Evolutionary conservation across 2,329 filamentous ascomycete genomes (phyloP), one percentile per base, ranked within the genome.

Genomic region (Microdochium bolleyi): DNA sequence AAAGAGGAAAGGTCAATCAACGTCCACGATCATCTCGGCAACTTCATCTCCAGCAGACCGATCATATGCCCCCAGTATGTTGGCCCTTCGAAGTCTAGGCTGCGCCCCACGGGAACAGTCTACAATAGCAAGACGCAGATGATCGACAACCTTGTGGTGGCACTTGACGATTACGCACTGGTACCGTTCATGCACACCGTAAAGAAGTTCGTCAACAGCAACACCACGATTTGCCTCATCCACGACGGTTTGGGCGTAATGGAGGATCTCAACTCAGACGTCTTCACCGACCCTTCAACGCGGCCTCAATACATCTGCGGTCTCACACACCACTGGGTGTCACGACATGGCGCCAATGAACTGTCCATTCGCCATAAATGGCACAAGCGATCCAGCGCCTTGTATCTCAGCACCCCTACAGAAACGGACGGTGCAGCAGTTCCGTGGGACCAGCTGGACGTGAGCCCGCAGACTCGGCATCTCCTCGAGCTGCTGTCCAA

Each of bases 221-320:
- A 82, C 25, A 89, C 87, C 1, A 88, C 89, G 0, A 78, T 96
- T 8, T 83, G 88, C 54, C 79, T 95, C 52, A 67, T 95, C 53
- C 87, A 90, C 53, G 88, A 92, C 56, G 90, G 92, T 1, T 81
- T 97, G 68, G 92, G 94, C 1, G 73, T 90, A 1, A 75, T 90
- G n/a, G 91, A 97, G 49, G 79, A 84, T 49, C 77, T 96, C 41
- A 90, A 89, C 60, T 69, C 77, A 32, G 68, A 78, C 11, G 67
- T 95, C 25, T 96, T 96, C 59, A 77, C 81, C 0, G 79, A 92
- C 55, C 75, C 80, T 0, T 65, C 70, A 1, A 74, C 71, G 1
- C 79, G 88, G 24, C 94, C 94, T 2, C 82, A 81, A 52, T 96
- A 95, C 60, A 76, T 96, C 54, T 65, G 91, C 25, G 89, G 88